Evolutionary conservation across 805 yeast species (phyloP).

Genomic region (Candida germanica): DNA sequence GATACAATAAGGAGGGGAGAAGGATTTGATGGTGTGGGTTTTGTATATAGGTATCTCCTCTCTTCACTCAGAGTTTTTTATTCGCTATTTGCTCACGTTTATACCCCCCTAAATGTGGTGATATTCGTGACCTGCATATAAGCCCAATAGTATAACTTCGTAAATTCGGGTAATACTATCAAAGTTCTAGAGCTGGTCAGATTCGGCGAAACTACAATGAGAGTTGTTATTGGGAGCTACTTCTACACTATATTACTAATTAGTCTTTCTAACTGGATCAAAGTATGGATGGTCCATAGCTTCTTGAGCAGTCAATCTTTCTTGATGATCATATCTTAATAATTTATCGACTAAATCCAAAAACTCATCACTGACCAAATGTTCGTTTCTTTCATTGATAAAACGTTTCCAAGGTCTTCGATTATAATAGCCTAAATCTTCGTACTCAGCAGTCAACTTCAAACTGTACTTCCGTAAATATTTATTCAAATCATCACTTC

Average conservation of each 20-base stretch:
- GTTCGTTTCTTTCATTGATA: constrained; percentile 51
- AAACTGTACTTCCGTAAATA: constrained; percentile 71
- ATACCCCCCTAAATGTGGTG: no score
- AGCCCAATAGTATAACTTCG: no score
- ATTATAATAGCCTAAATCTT: constrained; percentile 65
- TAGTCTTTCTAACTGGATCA: constrained; percentile 19
- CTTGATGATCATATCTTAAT: constrained; percentile 81
- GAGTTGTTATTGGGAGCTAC: no score
- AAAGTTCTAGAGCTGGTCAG: no score
- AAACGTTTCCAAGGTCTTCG: constrained; percentile 68
- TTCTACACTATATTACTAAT: not conserved
- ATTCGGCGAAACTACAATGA: no score
- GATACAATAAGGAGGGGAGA: no score
- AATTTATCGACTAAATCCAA: constrained; percentile 71
- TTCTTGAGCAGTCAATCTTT: constrained; percentile 82
- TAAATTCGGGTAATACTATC: no score
- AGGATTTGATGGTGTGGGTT: no score
- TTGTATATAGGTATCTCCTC: no score
- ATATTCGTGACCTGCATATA: no score
- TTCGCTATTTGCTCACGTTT: no score
- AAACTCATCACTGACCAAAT: constrained; percentile 51
- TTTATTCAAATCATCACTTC: constrained; percentile 68
- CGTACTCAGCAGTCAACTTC: constrained; percentile 72
- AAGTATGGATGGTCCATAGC: constrained; percentile 79
- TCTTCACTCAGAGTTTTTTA: no score